Evolutionary conservation across 1,284 basidiomycete genomes (phyloP), one percentile per base, ranked within the genome.

Genomic region (Marasmius sp.): DNA sequence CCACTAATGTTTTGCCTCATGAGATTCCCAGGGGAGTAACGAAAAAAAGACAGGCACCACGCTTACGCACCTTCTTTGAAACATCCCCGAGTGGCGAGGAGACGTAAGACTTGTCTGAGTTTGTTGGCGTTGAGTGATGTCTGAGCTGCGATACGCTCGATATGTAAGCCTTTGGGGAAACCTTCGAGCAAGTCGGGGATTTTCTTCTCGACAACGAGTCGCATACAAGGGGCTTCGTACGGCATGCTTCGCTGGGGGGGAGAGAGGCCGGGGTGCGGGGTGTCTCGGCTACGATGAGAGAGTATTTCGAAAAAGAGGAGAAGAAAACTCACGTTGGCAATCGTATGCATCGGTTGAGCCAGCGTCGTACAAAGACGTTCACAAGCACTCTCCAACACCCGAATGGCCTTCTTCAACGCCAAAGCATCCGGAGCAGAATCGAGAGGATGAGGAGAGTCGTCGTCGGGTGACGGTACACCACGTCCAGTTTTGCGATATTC

Each of bases 31-130:
- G 9, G 20, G n/a, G n/a, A n/a, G n/a, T n/a, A 41, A 12, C 10
- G 45, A n/a, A 22, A 22, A 33, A 34, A 16, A 58, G 10, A n/a
- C n/a, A 22, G 43, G 33, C 20, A n/a, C 47, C 9, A 38, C 11
- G 37, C 41, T 22, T n/a, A 58, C 65, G 18, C 58, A 77, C 77
- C 71, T 72, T 80, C 79, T 22, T 65, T 62, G 66, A 78, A 81
- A 55, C 75, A 69, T 60, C 78, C 76, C 39, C 73, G 71, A 0
- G 75, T 71, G 5, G 72, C 72, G 0, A 81, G 70, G 1, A 76
- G 59, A 11, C 78, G 70, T 51, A 81, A 60, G 12, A 79, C 65
- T 37, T 76, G 70, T 16, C 69, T 70, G 1, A 78, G 64, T 61
- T 77, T 78, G 6, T 65, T 64, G n/a, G 65, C 57, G 20, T 75